phyloP scores from a whole-genome alignment of 1,284 basidiomycete genomes.

The Vanrija sp. region DNA sequence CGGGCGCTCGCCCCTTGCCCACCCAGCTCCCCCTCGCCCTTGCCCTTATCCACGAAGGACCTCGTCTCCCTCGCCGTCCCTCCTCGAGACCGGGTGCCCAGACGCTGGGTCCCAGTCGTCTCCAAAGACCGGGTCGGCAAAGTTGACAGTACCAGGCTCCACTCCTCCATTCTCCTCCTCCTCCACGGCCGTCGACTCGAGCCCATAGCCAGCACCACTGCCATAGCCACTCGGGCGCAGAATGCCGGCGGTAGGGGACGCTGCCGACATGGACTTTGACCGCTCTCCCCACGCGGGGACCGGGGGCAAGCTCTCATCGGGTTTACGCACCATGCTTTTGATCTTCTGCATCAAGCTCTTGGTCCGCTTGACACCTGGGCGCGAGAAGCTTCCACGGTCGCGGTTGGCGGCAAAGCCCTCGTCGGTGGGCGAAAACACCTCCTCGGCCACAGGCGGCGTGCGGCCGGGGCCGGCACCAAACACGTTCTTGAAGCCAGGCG shows the following conservation, averaged over 20 bases:
- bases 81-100: conserved; percentile 1
- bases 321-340: conserved; percentile 48
- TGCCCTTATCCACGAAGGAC: neutral
- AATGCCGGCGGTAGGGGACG: neutral
- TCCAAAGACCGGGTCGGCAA: neutral
- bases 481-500: conserved; percentile 29
- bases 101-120: no score
- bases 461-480: conserved; percentile 16
- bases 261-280: conserved; percentile 22
- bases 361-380: conserved; percentile 40
- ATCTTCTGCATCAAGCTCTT: conserved; percentile 51
- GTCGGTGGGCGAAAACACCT: neutral
- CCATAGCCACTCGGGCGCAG: neutral
- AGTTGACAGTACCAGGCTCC: neutral
- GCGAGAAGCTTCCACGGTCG: neutral
- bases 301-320: conserved; percentile 6
- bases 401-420: neutral
- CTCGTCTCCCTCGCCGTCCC: conserved; percentile 4
- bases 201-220: conserved; percentile 1
- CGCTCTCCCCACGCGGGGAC: conserved; percentile 4
- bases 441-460: conserved; percentile 10
- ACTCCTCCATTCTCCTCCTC: conserved; percentile 6
- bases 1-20: no score
- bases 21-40: neutral
- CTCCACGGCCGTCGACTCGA: conserved; percentile 3